Percentiles rank a stretch among this genome's conserved stretches.
Evolutionary conservation across 805 yeast genomes (phyloP).

Genomic region (Yarrowia alimentaria): DNA sequence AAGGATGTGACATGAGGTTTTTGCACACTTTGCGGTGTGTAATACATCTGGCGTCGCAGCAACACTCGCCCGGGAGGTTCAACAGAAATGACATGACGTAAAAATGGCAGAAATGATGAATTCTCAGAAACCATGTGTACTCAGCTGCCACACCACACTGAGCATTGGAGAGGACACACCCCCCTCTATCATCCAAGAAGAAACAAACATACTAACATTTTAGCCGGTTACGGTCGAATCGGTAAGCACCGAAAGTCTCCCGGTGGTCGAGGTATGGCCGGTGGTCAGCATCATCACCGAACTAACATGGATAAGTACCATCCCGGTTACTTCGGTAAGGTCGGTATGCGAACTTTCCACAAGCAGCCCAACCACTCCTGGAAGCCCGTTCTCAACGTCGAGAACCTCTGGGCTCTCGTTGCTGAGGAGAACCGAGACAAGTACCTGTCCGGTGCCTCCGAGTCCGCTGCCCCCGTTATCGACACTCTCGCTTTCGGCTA

Average conservation of each 20-base stretch:
- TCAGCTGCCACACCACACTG: constrained; percentile 2
- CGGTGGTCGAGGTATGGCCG: constrained; percentile 99
- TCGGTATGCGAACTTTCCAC: constrained; percentile 99
- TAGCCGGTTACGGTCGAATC: constrained; percentile 99
- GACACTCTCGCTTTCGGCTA: constrained; percentile 99
- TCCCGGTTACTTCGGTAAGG: constrained; percentile 99
- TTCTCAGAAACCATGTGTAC: constrained; percentile 35
- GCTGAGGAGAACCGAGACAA: constrained; percentile 92
- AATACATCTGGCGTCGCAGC: too few species aligned
- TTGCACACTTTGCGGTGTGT: too few species aligned
- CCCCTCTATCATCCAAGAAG: neutral
- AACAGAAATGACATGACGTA: too few species aligned
- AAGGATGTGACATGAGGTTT: neutral
- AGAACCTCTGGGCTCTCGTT: constrained; percentile 96
- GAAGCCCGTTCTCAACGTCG: constrained; percentile 97
- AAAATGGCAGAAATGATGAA: too few species aligned
- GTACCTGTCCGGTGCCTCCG: constrained; percentile 78
- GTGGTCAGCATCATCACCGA: constrained; percentile 99
- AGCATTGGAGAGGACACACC: neutral
- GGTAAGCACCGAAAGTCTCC: constrained; percentile 99
- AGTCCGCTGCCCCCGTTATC: constrained; percentile 96
- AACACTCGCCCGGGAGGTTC: too few species aligned
- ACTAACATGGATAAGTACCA: constrained; percentile 99
- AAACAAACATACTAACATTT: constrained; percentile 28
- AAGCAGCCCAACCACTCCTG: constrained; percentile 91